Evolutionary conservation across 2,329 filamentous ascomycete genomes (phyloP), one percentile per base, ranked within the genome.

Genomic region (Thielaviopsis cerberus): DNA sequence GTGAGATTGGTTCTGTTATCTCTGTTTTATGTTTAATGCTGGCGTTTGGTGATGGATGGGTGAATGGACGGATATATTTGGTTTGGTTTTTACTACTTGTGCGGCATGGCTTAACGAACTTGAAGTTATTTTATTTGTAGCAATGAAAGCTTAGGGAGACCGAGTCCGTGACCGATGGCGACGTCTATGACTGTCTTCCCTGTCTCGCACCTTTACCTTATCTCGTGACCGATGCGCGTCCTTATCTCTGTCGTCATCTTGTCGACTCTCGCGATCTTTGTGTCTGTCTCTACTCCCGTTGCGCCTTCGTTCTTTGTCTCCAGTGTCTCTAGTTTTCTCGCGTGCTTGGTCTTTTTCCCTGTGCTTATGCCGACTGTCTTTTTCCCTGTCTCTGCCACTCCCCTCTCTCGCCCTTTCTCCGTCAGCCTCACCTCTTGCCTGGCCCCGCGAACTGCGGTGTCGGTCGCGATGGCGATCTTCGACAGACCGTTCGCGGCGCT

Each of bases 201-300:
- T 64, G 20, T 55, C 57, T 25, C 27, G 5, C 2, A 37, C 41
- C 10, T 37, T 30, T 37, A 65, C 63, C 15, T 61, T 61, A 1
- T 57, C 41, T 5, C 55, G 51, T 52, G 59, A 61, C 17, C n/a
- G 20, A 48, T 48, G 41, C 55, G 54, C 63, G 17, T 65, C 63
- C 17, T 62, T 64, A 7, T 64, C 63, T 60, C 50, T 61, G 62
- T 66, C 63, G 10, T 61, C 55, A 27, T 65, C 65, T 5, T 64
- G 64, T 57, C 65, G 65, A 51, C 66, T 66, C 25, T 66, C 65
- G 5, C 61, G 55, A 8, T 66, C 64, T 56, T 59, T 64, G 3
- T 54, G 58, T 27, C 55, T 51, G n/a, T 37, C 26, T 17, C 23
- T 13, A 11, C 54, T 41, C 4, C 20, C 34, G 24, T 25, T n/a